Conservation (phyloP, 345 rosid genomes). For the Dimocarpus longan region DNA sequence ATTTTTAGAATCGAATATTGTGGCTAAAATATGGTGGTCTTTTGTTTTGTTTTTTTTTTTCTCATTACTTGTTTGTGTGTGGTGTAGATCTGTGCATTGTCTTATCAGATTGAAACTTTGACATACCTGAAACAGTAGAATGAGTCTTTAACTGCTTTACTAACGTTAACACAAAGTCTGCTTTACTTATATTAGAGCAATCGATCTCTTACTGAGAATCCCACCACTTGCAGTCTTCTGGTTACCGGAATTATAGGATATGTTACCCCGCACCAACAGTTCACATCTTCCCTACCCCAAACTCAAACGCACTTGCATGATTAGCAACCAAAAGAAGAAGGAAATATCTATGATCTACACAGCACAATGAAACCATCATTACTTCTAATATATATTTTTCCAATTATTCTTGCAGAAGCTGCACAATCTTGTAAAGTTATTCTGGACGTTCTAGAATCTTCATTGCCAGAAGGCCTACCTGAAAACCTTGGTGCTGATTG, state of each 20-base stretch:
- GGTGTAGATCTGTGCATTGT: background rate
- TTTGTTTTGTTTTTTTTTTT: background rate
- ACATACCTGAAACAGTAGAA: background rate
- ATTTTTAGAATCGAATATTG: background rate
- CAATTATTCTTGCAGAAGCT: constrained; percentile 72
- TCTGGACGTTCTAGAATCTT: constrained; percentile 81
- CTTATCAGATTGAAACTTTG: background rate
- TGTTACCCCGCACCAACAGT: background rate
- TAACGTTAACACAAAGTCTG: background rate
- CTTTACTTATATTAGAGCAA: background rate
- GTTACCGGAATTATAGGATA: background rate
- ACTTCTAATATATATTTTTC: constrained; percentile 34
- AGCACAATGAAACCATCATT: background rate
- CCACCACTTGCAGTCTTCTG: background rate
- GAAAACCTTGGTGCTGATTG: constrained; percentile 64
- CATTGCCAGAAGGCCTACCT: constrained; percentile 73
- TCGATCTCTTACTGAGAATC: background rate
- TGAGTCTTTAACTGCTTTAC: background rate
- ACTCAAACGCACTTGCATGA: background rate
- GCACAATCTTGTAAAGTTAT: constrained; percentile 80
- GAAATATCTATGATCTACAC: too few relatives aligned
- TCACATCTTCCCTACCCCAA: background rate
- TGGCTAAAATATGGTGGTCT: background rate
- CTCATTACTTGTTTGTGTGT: too few relatives aligned
- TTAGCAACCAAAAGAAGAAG: background rate